Percentiles rank a stretch among this genome's conserved stretches.
Evolutionary conservation across 805 yeast genomes (phyloP).

Genomic region (Schwanniomyces vanrijiae): DNA sequence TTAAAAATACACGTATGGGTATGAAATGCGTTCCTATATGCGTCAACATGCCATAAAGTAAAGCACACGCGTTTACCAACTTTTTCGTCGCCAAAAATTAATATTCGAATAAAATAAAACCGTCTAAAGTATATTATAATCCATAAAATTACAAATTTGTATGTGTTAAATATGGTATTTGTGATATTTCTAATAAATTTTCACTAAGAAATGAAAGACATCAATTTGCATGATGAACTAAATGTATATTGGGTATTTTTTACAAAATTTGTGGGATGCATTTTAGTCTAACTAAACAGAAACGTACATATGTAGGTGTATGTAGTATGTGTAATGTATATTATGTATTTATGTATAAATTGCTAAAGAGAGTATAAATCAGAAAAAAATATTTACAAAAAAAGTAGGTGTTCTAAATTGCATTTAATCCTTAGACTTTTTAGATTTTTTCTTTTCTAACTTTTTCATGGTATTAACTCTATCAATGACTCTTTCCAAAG

Average conservation of each 20-base stretch:
- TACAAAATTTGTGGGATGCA: no score
- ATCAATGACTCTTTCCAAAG: slow-evolving; percentile 59
- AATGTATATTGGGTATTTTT: background rate
- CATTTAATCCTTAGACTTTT: slow-evolving; percentile 2
- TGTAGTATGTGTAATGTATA: background rate
- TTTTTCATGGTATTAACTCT: slow-evolving; percentile 46
- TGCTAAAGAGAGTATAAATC: background rate
- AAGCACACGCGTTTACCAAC: background rate
- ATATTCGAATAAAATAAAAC: background rate
- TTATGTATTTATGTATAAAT: background rate
- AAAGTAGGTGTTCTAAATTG: background rate
- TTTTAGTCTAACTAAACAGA: background rate
- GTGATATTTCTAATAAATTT: background rate
- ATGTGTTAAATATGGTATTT: background rate
- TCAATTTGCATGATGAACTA: background rate
- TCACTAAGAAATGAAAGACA: no score
- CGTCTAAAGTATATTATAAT: background rate
- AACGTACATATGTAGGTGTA: background rate
- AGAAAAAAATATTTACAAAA: no score
- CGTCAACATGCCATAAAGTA: background rate
- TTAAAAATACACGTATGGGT: background rate
- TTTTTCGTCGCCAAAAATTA: background rate
- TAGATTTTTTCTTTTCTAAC: slow-evolving; percentile 15
- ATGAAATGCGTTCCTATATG: background rate
- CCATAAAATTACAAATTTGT: background rate